Conservation (phyloP, 257 asterid genomes). For the Ophiorrhiza pumila region DNA sequence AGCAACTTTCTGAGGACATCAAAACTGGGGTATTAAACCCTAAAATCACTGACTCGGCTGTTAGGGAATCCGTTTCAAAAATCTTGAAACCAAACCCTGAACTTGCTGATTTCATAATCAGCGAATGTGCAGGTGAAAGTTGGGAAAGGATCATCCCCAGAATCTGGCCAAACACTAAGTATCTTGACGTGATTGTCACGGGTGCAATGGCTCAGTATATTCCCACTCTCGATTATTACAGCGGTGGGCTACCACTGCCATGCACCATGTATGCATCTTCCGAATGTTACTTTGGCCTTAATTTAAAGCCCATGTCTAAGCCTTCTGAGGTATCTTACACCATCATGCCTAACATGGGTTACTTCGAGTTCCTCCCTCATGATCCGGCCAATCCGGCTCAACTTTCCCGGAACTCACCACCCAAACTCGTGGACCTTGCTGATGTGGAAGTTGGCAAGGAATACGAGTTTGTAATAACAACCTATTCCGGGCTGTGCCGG, state of each 20-base stretch:
- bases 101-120: conserved; percentile 42
- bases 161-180: conserved; percentile 78
- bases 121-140: conserved; percentile 59
- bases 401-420: conserved; percentile 36
- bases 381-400: conserved; percentile 29
- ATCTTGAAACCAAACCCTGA: conserved; percentile 42
- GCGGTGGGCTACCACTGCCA: conserved; percentile 65
- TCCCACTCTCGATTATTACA: conserved; percentile 66
- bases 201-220: conserved; percentile 97
- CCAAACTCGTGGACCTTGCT: conserved; percentile 53
- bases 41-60: conserved; percentile 34
- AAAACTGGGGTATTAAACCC: conserved; percentile 51
- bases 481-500: conserved; percentile 67
- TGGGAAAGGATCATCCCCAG: conserved; percentile 69
- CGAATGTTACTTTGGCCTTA: conserved; percentile 78
- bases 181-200: conserved; percentile 76
- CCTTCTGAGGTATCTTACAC: conserved; percentile 68
- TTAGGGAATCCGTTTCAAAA: conserved; percentile 30
- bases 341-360: conserved; percentile 91
- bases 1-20: conserved; percentile 54
- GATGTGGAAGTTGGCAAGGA: conserved; percentile 66
- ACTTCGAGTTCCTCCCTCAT: conserved; percentile 74
- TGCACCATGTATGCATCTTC: conserved; percentile 91
- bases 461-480: conserved; percentile 72
- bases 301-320: conserved; percentile 56